phyloP scores from a whole-genome alignment of 2,329 filamentous ascomycete genomes.

The Penicillium sp. region DNA sequence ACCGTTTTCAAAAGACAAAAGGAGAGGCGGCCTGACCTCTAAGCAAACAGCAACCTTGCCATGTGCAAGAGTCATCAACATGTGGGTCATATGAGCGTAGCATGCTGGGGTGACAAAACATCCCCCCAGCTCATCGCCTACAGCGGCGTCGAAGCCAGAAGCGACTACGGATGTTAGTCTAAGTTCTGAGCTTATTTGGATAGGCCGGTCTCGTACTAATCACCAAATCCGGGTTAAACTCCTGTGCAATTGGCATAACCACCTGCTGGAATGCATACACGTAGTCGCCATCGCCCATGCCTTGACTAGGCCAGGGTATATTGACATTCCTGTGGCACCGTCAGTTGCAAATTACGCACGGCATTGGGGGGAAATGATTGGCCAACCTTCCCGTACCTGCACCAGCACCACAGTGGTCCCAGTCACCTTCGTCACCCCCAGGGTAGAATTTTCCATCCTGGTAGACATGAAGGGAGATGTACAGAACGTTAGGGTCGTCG shows the following conservation, averaged over 20 bases:
- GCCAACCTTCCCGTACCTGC: conserved; percentile 60
- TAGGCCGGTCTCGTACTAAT: conserved; percentile 61
- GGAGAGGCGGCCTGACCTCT: conserved; percentile 56
- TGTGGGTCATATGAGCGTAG: conserved; percentile 98
- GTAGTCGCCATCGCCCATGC: conserved; percentile 96
- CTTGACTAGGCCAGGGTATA: conserved; percentile 69
- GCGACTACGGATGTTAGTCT: conserved; percentile 62
- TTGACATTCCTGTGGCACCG: conserved; percentile 61
- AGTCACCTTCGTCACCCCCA: conserved; percentile 61
- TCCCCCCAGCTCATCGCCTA: conserved; percentile 87
- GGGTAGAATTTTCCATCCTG: conserved; percentile 86
- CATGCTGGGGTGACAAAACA: conserved; percentile 90
- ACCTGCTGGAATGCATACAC: conserved; percentile 95
- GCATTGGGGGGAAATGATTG: background rate
- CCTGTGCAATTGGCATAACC: conserved; percentile 92
- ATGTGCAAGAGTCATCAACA: conserved; percentile 92
- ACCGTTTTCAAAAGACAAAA: background rate
- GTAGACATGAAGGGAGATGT: conserved; percentile 93
- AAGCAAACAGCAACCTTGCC: conserved; percentile 92
- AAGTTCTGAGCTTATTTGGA: background rate
- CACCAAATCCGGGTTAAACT: conserved; percentile 92
- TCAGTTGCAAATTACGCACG: conserved; percentile 19
- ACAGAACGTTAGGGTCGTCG: conserved; percentile 89
- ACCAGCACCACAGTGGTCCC: conserved; percentile 63
- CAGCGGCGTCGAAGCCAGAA: conserved; percentile 93